Evolutionary conservation across 257 asterid species (phyloP).

Genomic region (Nicotiana sylvestris): DNA sequence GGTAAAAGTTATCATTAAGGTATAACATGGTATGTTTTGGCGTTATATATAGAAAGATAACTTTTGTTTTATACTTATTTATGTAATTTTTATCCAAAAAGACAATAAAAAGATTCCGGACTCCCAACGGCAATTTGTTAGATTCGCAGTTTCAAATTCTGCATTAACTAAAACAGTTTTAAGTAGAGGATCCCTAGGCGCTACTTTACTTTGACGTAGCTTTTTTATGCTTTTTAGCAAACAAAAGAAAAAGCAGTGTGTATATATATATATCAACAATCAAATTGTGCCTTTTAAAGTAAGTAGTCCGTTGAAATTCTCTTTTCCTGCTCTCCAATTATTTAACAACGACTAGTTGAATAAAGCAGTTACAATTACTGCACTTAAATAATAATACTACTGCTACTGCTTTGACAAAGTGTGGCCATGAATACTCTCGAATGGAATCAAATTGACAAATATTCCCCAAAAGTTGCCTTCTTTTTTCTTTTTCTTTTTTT

Average conservation of each 20-base stretch:
- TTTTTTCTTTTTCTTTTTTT: background rate
- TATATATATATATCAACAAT: background rate
- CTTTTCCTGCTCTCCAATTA: conserved; percentile 21
- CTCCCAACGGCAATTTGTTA: background rate
- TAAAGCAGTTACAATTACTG: background rate
- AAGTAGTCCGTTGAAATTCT: conserved; percentile 3
- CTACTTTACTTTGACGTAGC: conserved; percentile 19
- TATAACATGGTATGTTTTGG: too few species aligned
- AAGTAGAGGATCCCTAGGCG: conserved; percentile 32
- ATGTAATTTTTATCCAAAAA: too few species aligned
- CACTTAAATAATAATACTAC: background rate
- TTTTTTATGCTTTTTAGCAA: conserved; percentile 35
- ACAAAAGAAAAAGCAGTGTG: conserved; percentile 18
- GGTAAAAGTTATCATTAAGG: too few species aligned
- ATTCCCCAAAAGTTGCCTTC: background rate
- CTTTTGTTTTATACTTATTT: too few species aligned
- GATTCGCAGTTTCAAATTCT: background rate
- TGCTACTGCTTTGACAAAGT: background rate
- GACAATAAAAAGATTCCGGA: too few species aligned
- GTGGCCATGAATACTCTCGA: conserved; percentile 12
- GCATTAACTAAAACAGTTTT: background rate
- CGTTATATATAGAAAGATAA: too few species aligned
- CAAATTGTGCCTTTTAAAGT: conserved; percentile 6
- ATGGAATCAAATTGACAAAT: background rate
- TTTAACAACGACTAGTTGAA: conserved; percentile 6